phyloP scores from a whole-genome alignment of 2,329 filamentous ascomycete genomes.

The Diaporthe longicolla region DNA sequence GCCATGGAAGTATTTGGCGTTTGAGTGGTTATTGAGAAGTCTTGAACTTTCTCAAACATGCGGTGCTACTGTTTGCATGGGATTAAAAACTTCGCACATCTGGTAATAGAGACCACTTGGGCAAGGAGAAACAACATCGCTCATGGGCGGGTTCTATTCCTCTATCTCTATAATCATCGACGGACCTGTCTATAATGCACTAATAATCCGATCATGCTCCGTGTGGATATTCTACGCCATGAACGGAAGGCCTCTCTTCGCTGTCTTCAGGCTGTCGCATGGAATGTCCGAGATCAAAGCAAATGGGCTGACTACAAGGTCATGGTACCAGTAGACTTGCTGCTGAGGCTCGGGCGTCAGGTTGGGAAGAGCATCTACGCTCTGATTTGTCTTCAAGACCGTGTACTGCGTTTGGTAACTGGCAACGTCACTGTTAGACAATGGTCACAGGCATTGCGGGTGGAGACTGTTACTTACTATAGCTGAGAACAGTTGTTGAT shows the following conservation, averaged over 20 bases:
- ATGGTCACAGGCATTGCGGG: neutral
- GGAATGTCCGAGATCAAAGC: slow-evolving; percentile 34
- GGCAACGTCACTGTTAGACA: neutral
- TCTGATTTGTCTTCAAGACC: slow-evolving; percentile 38
- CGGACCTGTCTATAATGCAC: neutral
- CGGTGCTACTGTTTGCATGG: too few species aligned
- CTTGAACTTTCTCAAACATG: too few species aligned
- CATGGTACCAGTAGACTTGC: slow-evolving; percentile 41
- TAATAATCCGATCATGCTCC: neutral
- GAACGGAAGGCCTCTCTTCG: neutral
- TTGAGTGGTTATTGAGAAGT: too few species aligned
- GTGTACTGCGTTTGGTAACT: slow-evolving; percentile 42
- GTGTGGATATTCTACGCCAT: neutral
- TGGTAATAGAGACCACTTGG: too few species aligned
- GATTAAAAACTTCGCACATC: too few species aligned
- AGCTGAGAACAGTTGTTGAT: slow-evolving; percentile 42
- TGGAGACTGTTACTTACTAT: slow-evolving; percentile 10
- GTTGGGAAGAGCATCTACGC: slow-evolving; percentile 32
- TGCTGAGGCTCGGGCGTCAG: slow-evolving; percentile 33
- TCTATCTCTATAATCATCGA: neutral
- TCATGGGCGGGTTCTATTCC: neutral
- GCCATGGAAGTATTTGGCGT: too few species aligned
- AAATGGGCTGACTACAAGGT: slow-evolving; percentile 31
- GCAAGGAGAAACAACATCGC: too few species aligned
- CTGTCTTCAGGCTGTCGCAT: slow-evolving; percentile 35